These are phyloP conservation scores for Curvularia lunata DNA, from an alignment of 2,329 filamentous ascomycete genomes.

Conservation along the genomic window DNA sequence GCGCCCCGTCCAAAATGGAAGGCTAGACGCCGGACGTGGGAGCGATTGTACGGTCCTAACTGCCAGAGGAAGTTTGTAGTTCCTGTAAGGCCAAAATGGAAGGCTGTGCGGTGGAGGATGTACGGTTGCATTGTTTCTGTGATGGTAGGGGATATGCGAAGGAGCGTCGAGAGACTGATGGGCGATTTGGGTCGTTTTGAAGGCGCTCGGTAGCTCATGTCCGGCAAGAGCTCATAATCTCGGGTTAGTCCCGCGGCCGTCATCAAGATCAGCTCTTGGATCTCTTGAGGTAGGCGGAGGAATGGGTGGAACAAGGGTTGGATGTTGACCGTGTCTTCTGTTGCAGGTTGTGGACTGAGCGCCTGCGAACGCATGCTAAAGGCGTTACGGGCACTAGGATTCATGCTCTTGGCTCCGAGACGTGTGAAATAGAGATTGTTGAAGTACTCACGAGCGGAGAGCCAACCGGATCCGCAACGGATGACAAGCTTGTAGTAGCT, in stretches of 20 bases:
- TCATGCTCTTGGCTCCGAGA: conserved; percentile 11
- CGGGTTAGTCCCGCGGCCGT: conserved; percentile 27
- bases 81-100: conserved; percentile 23
- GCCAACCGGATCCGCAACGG: conserved; percentile 40
- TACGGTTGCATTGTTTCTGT: conserved; percentile 29
- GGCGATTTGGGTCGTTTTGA: conserved; percentile 6
- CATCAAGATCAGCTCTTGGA: conserved; percentile 39
- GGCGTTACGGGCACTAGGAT: background rate
- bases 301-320: conserved; percentile 40
- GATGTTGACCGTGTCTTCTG: conserved; percentile 31
- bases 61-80: conserved; percentile 18
- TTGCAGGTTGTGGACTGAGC: conserved; percentile 10
- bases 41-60: conserved; percentile 31
- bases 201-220: background rate
- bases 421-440: conserved; percentile 33
- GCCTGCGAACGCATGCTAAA: conserved; percentile 7
- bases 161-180: conserved; percentile 27
- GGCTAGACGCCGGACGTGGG: conserved; percentile 28
- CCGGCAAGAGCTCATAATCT: conserved; percentile 21
- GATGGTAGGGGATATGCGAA: conserved; percentile 27
- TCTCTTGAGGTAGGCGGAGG: conserved; percentile 32
- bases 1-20: conserved; percentile 30
- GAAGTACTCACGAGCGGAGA: conserved; percentile 39
- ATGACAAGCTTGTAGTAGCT: conserved; percentile 35
- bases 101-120: conserved; percentile 36